Conservation (phyloP, 2,329 filamentous ascomycete species). For the Fusarium sarcochroum region DNA sequence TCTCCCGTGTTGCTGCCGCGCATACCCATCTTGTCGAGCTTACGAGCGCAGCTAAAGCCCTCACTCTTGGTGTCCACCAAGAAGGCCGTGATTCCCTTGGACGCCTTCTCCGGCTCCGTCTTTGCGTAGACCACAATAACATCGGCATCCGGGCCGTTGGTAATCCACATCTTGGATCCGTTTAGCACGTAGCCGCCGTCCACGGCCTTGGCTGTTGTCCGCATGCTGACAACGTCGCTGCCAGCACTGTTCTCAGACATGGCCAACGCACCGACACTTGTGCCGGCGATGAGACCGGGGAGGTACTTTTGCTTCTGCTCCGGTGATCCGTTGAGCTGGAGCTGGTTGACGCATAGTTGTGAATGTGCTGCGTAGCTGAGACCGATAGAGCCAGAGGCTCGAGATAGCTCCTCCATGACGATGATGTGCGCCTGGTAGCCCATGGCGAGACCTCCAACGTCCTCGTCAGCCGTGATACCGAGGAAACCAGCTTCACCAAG, state of each 20-base stretch:
- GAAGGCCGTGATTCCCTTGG: conserved; percentile 96
- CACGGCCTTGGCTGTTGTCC: conserved; percentile 82
- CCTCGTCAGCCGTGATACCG: conserved; percentile 93
- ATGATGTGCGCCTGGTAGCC: conserved; percentile 97
- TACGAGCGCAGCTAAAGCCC: conserved; percentile 89
- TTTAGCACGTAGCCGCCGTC: conserved; percentile 90
- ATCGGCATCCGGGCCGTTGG: conserved; percentile 96
- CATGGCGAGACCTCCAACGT: conserved; percentile 89
- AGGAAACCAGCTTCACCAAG: conserved; percentile 92
- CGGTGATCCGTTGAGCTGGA: conserved; percentile 86
- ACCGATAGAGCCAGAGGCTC: conserved; percentile 86
- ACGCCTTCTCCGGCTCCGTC: conserved; percentile 82
- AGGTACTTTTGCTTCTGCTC: conserved; percentile 87
- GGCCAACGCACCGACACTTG: conserved; percentile 86
- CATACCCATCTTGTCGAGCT: conserved; percentile 99
- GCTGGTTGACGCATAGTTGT: conserved; percentile 95
- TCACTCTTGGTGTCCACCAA: conserved; percentile 79
- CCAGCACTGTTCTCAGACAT: conserved; percentile 96
- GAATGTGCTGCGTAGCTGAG: conserved; percentile 96
- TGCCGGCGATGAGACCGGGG: conserved; percentile 84
- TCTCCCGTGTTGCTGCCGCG: conserved; percentile 96
- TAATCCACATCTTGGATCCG: conserved; percentile 99
- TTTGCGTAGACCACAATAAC: conserved; percentile 97
- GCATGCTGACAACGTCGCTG: conserved; percentile 96
- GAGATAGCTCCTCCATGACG: conserved; percentile 94